phyloP scores from a whole-genome alignment of 169 alveolate species.

The Eimeria acervulina region DNA sequence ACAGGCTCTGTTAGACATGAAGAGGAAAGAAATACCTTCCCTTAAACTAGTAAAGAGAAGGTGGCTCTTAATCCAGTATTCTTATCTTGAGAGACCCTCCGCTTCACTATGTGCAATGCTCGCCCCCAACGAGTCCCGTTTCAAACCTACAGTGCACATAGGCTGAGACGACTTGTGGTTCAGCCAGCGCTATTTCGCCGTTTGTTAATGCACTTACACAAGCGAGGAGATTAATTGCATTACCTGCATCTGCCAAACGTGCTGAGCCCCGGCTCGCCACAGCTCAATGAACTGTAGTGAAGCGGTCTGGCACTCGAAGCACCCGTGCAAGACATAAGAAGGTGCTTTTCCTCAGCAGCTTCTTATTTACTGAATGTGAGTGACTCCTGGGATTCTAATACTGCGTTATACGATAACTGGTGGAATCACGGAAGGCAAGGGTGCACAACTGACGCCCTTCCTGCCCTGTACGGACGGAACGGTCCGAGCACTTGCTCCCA shows the following conservation, averaged over 20 bases:
- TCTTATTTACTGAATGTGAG: not conserved
- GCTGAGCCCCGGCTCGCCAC: not conserved
- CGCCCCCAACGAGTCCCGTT: not conserved
- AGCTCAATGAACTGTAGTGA: too few species aligned
- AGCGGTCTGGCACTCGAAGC: conserved; percentile 16
- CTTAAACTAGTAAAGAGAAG: not conserved
- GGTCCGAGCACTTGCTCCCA: not conserved
- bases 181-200: not conserved
- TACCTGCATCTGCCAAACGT: not conserved
- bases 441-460: not conserved
- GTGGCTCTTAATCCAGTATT: not conserved
- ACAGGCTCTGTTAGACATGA: not conserved
- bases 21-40: not conserved
- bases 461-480: not conserved
- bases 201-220: not conserved
- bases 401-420: not conserved
- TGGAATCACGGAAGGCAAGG: not conserved
- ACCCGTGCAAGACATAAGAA: not conserved
- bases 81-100: not conserved
- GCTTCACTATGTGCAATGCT: not conserved
- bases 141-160: not conserved
- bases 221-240: not conserved
- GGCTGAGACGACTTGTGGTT: not conserved
- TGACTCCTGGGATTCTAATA: too few species aligned
- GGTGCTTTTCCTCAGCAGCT: not conserved